These are phyloP conservation scores for Tricholoma flavovirens DNA, from an alignment of 768 basidiomycete genomes.

Conservation along the genomic window DNA sequence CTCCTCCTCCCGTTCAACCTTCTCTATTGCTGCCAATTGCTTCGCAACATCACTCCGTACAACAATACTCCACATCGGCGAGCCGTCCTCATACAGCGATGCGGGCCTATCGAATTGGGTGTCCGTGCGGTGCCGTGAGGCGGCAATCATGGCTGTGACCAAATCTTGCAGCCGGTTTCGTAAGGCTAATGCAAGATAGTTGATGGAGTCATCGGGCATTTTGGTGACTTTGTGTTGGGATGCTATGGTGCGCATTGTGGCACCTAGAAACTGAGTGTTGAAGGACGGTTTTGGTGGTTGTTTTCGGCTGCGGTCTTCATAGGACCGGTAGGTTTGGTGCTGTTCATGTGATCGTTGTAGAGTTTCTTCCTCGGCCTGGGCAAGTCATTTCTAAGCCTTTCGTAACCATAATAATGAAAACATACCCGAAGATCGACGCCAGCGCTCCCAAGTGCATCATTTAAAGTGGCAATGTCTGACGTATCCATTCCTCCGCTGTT, in stretches of 20 bases:
- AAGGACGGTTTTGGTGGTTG: slow-evolving; percentile 68
- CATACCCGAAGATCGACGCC: slow-evolving; percentile 79
- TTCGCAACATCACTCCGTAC: slow-evolving; percentile 78
- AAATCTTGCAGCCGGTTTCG: slow-evolving; percentile 70
- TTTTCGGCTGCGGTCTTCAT: slow-evolving; percentile 75
- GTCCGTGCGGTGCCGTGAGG: slow-evolving; percentile 63
- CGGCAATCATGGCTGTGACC: slow-evolving; percentile 60
- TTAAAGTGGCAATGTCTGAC: slow-evolving; percentile 70
- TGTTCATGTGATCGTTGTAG: slow-evolving; percentile 62
- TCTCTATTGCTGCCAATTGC: slow-evolving; percentile 70
- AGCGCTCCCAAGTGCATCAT: slow-evolving; percentile 81
- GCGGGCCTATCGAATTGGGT: slow-evolving; percentile 65
- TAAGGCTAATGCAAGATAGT: slow-evolving; percentile 75
- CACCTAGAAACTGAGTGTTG: slow-evolving; percentile 56
- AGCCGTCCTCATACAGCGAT: slow-evolving; percentile 57
- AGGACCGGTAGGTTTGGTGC: slow-evolving; percentile 56
- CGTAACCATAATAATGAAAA: slow-evolving; percentile 3
- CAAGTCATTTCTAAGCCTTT: not conserved
- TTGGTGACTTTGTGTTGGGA: slow-evolving; percentile 61
- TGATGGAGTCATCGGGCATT: slow-evolving; percentile 65
- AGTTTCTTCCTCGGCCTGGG: slow-evolving; percentile 80
- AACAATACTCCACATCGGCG: slow-evolving; percentile 79
- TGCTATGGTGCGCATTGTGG: slow-evolving; percentile 64
- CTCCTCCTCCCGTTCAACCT: slow-evolving; percentile 81
- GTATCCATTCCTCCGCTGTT: slow-evolving; percentile 44